Conservation (phyloP, 2,329 filamentous ascomycete genomes). For the Ascochyta rabiei region DNA sequence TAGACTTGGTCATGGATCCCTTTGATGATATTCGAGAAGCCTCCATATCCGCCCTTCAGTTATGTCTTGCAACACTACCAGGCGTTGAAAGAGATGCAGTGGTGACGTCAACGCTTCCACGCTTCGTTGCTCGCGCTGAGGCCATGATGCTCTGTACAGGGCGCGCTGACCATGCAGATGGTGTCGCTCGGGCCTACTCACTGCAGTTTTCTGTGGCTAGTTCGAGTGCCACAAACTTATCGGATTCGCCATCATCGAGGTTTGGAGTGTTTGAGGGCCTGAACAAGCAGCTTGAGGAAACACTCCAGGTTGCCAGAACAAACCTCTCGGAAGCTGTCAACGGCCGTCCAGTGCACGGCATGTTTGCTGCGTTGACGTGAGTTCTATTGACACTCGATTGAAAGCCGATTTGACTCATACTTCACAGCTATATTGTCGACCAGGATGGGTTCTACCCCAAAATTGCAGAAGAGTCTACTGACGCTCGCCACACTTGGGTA, state of each 20-base stretch:
- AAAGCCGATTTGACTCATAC: background rate
- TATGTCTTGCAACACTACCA: constrained; percentile 35
- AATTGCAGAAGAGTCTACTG: constrained; percentile 14
- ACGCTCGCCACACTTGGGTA: constrained; percentile 36
- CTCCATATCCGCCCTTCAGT: constrained; percentile 54
- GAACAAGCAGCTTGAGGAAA: constrained; percentile 66
- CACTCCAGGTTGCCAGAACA: constrained; percentile 65
- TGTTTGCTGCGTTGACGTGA: constrained; percentile 47
- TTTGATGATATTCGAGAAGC: constrained; percentile 85
- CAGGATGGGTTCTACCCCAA: constrained; percentile 45
- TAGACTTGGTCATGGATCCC: constrained; percentile 84
- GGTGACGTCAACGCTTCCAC: constrained; percentile 23
- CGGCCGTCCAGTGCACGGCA: constrained; percentile 54
- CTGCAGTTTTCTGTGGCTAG: constrained; percentile 66
- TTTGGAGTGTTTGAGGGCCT: constrained; percentile 63
- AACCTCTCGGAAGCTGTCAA: constrained; percentile 68
- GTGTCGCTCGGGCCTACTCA: constrained; percentile 77
- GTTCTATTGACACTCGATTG: background rate
- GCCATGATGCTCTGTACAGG: constrained; percentile 71
- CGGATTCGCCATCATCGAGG: constrained; percentile 34
- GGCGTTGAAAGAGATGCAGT: constrained; percentile 15
- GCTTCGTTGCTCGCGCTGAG: constrained; percentile 52
- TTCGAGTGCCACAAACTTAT: constrained; percentile 3
- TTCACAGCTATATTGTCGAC: constrained; percentile 56
- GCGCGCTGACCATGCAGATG: constrained; percentile 90